phyloP scores from a whole-genome alignment of 495 filamentous ascomycete species.

The Cladorrhinum samala region DNA sequence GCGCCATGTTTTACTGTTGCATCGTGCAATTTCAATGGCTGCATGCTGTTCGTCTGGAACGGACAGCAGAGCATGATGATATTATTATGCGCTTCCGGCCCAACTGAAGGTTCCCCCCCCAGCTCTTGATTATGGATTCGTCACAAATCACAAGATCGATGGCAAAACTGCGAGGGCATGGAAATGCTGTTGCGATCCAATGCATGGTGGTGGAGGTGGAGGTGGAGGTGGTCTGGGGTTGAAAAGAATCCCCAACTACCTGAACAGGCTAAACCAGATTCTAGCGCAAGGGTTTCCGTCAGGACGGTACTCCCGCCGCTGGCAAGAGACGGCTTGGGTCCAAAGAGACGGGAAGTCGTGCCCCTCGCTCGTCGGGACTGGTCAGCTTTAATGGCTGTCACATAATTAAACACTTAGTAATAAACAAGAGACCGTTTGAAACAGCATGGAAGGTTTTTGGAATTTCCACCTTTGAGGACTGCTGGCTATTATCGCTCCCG shows the following conservation, averaged over 20 bases:
- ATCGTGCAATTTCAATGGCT: conserved; percentile 10
- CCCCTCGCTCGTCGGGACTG: not conserved
- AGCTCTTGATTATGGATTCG: no score
- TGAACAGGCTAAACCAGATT: not conserved
- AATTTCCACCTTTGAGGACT: not conserved
- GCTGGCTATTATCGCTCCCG: not conserved
- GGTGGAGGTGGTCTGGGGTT: not conserved
- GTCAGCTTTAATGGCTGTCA: no score
- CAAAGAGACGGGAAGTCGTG: not conserved
- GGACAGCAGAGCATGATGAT: no score
- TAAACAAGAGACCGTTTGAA: no score
- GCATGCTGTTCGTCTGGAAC: not conserved
- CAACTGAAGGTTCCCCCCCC: no score
- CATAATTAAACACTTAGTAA: no score
- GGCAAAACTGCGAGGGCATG: no score
- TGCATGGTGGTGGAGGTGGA: no score
- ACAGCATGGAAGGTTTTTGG: not conserved
- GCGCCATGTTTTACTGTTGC: conserved; percentile 13
- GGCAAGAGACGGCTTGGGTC: not conserved
- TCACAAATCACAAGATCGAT: no score
- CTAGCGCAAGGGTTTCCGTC: not conserved
- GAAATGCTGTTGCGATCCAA: no score
- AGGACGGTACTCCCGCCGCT: not conserved
- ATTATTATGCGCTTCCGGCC: no score
- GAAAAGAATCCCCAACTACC: no score